A percentile compares a stretch with the other conserved stretches of the same genome.
Evolutionary conservation across 1,284 basidiomycete genomes (phyloP).

Genomic region (Fomitopsis betulina): DNA sequence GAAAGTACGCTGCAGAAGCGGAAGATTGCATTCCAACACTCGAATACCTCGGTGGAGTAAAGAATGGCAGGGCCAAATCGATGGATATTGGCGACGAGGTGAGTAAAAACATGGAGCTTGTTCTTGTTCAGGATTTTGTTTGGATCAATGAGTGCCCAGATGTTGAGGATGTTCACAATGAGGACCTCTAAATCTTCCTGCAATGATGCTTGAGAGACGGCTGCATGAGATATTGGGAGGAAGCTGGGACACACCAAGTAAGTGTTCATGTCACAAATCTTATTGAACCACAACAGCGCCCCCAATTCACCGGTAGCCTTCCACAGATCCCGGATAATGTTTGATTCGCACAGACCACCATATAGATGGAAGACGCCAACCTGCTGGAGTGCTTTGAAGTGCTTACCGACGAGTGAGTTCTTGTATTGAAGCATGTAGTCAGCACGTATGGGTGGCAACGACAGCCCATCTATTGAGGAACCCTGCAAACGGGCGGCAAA

Average conservation of each 20-base stretch:
- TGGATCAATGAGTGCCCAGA: constrained; percentile 14
- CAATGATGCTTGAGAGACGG: too few species aligned
- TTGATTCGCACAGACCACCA: constrained; percentile 12
- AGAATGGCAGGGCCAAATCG: constrained; percentile 15
- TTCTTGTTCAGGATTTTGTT: constrained; percentile 16
- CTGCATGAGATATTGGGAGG: too few species aligned
- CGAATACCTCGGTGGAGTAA: constrained; percentile 35
- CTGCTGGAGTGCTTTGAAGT: constrained; percentile 19
- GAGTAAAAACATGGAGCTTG: constrained; percentile 19
- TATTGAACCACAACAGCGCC: constrained; percentile 30
- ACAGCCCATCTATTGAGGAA: constrained; percentile 13
- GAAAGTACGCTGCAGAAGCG: constrained; percentile 33
- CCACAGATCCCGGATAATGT: constrained; percentile 11
- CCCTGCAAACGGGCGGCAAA: constrained; percentile 11
- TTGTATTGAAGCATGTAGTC: constrained; percentile 22
- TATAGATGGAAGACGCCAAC: constrained; percentile 17
- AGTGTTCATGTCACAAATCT: constrained; percentile 28
- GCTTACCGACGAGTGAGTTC: constrained; percentile 17
- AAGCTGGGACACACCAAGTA: constrained; percentile 31
- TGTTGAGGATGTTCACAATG: constrained; percentile 16
- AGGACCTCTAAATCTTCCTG: constrained; percentile 11
- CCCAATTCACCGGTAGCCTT: constrained; percentile 29
- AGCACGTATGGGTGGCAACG: constrained; percentile 17
- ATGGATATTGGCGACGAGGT: constrained; percentile 14
- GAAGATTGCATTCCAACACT: constrained; percentile 43